phyloP scores from a whole-genome alignment of 164 flowering plant species.

The Platanus orientalis region DNA sequence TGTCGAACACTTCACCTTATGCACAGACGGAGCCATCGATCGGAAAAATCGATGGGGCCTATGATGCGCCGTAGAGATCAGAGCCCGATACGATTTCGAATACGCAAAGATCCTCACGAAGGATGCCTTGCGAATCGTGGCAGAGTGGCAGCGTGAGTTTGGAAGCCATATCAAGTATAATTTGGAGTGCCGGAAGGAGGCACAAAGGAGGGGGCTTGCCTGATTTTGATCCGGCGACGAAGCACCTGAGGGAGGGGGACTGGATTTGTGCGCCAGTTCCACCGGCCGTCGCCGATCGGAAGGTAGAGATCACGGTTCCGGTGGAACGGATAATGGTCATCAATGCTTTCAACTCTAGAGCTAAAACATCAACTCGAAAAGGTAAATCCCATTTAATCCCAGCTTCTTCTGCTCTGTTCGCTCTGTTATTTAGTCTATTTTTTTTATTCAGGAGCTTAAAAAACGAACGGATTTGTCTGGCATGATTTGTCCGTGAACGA shows the following conservation, averaged over 20 bases:
- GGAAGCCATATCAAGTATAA: constrained; percentile 52
- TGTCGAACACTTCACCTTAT: neutral
- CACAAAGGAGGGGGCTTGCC: constrained; percentile 63
- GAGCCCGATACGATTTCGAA: constrained; percentile 58
- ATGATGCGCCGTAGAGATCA: constrained; percentile 76
- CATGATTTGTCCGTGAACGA: constrained; percentile 81
- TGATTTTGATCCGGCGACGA: constrained; percentile 80
- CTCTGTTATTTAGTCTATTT: no score
- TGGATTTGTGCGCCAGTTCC: constrained; percentile 78
- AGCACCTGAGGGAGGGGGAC: constrained; percentile 53
- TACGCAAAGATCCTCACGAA: constrained; percentile 59
- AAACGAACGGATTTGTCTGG: constrained; percentile 95
- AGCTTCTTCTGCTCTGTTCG: no score
- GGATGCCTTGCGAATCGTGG: constrained; percentile 74
- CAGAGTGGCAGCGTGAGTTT: constrained; percentile 72
- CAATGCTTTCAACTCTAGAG: constrained; percentile 92
- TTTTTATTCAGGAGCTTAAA: constrained; percentile 87
- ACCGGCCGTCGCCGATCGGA: constrained; percentile 72
- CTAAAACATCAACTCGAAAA: constrained; percentile 69
- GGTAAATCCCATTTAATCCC: no score
- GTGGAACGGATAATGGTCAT: constrained; percentile 91
- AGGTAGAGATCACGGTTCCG: constrained; percentile 93
- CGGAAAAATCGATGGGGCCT: constrained; percentile 20
- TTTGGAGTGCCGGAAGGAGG: constrained; percentile 71
- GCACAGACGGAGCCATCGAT: constrained; percentile 17